Conservation (phyloP, 805 yeast genomes). For the Spathaspora girioi region DNA sequence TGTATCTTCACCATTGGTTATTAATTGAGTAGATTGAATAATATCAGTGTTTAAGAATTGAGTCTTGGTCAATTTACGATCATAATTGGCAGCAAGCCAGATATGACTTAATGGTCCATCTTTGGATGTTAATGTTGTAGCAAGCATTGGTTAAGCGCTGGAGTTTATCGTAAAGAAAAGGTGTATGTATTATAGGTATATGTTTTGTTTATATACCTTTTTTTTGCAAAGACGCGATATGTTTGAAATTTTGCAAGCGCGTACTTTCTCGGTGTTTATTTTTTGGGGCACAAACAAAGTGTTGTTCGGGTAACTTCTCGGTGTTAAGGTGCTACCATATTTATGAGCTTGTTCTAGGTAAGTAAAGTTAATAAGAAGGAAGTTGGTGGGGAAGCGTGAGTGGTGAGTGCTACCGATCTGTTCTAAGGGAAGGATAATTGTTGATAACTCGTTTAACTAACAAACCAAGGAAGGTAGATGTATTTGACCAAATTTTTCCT, state of each 20-base stretch:
- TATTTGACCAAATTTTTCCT: no score
- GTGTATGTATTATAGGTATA: not conserved
- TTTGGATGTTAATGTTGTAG: constrained; percentile 48
- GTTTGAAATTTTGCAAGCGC: not conserved
- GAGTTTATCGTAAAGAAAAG: not conserved
- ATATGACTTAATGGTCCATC: constrained; percentile 86
- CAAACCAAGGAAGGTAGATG: no score
- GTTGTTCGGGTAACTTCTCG: no score
- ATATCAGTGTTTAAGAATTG: constrained; percentile 73
- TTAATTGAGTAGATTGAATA: constrained; percentile 42
- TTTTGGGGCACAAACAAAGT: no score
- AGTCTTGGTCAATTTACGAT: constrained; percentile 66
- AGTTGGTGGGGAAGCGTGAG: no score
- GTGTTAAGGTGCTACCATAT: no score
- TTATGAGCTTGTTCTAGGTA: no score
- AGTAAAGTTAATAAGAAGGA: no score
- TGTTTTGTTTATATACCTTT: not conserved
- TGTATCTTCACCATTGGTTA: constrained; percentile 37
- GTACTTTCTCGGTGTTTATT: not conserved
- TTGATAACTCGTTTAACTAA: no score
- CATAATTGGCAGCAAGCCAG: constrained; percentile 91
- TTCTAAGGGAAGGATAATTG: no score
- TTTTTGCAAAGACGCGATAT: not conserved
- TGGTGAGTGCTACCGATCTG: no score
- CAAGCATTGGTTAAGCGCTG: constrained; percentile 10